Base-by-base conservation (phyloP, 371 early-diverging fungal genomes). In the Mucor circinelloides region DNA sequence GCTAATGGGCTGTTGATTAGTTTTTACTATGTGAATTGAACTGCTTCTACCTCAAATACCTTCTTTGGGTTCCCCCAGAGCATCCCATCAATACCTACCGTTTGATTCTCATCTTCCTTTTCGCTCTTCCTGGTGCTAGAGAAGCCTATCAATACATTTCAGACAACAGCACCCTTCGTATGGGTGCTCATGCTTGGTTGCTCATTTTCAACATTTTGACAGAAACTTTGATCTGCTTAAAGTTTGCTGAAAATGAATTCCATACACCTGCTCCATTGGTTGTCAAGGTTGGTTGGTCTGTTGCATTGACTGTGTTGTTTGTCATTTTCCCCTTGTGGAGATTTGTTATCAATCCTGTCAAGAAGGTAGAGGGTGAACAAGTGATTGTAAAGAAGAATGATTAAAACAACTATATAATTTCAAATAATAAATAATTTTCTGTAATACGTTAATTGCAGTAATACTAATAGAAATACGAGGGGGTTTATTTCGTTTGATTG, bases 11-110 rank as follows among this genome's bases (percentile, higher is more conserved):
- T 68, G 40, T 6, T 32, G 7, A 10, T 4, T 79, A 90, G 83
- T 81, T 90, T 58, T 73, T 97, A 68, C 87, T 89, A 67, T 88
- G 89, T 58, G 97, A 97, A 74, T 78, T 98, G 56, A 97, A 97
- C 70, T 94, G 93, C 46, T 97, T 97, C 72, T 97, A 97, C 67
- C 84, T 98, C 38, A 98, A 97, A 81, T 92, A 90, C 60, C 82
- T 97, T 12, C 79, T 97, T 38, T 97, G 96, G 95, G 79, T 97
- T n/a, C 96, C 98, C 19, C 94, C 96, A 10, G 91, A 91, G 60
- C 94, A 97, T 78, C 83, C 84, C 58, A 70, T 97, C 56, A 95
- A 96, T 64, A 85, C 91, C 6, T 85, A 84, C 36, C 91, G 98
- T 7, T 82, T 97, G 58, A 81, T 91, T 19, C 80, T 92, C 38